Evolutionary conservation across 805 yeast species (phyloP).

Genomic region (Suhomyces xylopsoci): DNA sequence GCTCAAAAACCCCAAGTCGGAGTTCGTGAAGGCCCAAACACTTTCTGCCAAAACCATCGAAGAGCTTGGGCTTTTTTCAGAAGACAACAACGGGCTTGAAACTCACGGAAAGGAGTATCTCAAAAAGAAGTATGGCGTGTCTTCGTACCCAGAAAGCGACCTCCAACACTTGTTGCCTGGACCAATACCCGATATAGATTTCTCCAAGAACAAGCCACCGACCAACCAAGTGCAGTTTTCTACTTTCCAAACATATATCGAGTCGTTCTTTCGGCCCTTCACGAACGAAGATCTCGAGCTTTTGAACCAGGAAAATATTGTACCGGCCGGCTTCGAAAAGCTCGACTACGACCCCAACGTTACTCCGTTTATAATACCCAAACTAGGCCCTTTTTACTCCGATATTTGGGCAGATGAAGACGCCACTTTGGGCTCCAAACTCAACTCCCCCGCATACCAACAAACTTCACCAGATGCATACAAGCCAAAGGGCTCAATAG

Average conservation of each 20-base stretch:
- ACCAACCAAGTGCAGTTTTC: slow-evolving; percentile 88
- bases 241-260: slow-evolving; percentile 82
- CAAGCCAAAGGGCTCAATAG: slow-evolving; percentile 60
- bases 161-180: slow-evolving; percentile 80
- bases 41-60: slow-evolving; percentile 61
- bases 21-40: slow-evolving; percentile 68
- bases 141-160: slow-evolving; percentile 82
- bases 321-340: slow-evolving; percentile 49
- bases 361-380: slow-evolving; percentile 78
- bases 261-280: slow-evolving; percentile 76
- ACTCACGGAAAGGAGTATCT: slow-evolving; percentile 71
- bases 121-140: slow-evolving; percentile 78
- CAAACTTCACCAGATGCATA: slow-evolving; percentile 43
- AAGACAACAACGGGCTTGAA: slow-evolving; percentile 54
- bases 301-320: slow-evolving; percentile 56
- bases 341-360: slow-evolving; percentile 59
- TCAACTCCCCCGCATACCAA: slow-evolving; percentile 46
- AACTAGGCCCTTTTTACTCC: slow-evolving; percentile 76
- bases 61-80: slow-evolving; percentile 63
- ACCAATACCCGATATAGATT: slow-evolving; percentile 80
- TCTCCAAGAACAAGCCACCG: slow-evolving; percentile 66
- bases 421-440: slow-evolving; percentile 39
- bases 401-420: slow-evolving; percentile 89
- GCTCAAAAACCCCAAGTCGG: slow-evolving; percentile 69
- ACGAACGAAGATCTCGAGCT: slow-evolving; percentile 79